Conservation (phyloP, 176 grass and related monocot genomes). For the Lolium rigidum region DNA sequence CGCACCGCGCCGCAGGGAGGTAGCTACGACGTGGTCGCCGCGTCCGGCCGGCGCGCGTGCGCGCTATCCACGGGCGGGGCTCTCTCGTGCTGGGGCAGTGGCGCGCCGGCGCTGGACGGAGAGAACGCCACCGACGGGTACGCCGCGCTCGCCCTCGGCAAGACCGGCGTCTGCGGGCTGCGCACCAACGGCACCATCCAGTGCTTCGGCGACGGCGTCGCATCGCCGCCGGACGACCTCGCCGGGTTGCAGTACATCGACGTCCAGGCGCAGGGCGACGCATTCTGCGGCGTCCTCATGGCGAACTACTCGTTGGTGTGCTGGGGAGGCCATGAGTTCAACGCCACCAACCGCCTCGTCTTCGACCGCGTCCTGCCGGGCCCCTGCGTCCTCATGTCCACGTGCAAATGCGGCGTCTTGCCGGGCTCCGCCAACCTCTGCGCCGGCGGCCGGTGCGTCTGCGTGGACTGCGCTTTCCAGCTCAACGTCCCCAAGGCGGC, state of each 20-base stretch:
- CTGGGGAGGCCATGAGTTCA: slow-evolving; percentile 66
- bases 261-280: slow-evolving; percentile 52
- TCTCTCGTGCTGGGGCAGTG: slow-evolving; percentile 68
- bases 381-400: slow-evolving; percentile 49
- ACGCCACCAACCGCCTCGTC: slow-evolving; percentile 52
- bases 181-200: slow-evolving; percentile 57
- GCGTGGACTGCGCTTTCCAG: slow-evolving; percentile 62
- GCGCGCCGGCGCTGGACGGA: slow-evolving; percentile 31
- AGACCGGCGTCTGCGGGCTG: slow-evolving; percentile 59
- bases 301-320: slow-evolving; percentile 84
- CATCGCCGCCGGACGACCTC: slow-evolving; percentile 33
- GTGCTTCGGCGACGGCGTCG: slow-evolving; percentile 65
- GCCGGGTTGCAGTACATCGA: slow-evolving; percentile 53
- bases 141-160: slow-evolving; percentile 63
- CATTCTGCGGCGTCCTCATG: slow-evolving; percentile 76
- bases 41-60: slow-evolving; percentile 59
- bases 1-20: slow-evolving; percentile 31
- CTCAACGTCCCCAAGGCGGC: slow-evolving; percentile 30
- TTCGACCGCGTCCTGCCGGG: slow-evolving; percentile 75
- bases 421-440: slow-evolving; percentile 73
- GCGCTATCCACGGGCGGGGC: slow-evolving; percentile 47
- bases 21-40: slow-evolving; percentile 52
- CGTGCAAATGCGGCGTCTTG: slow-evolving; percentile 68
- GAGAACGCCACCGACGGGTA: slow-evolving; percentile 26
- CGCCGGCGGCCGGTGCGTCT: slow-evolving; percentile 44